Conservation (phyloP, 2,329 filamentous ascomycete species). For the Penicillium paneum region DNA sequence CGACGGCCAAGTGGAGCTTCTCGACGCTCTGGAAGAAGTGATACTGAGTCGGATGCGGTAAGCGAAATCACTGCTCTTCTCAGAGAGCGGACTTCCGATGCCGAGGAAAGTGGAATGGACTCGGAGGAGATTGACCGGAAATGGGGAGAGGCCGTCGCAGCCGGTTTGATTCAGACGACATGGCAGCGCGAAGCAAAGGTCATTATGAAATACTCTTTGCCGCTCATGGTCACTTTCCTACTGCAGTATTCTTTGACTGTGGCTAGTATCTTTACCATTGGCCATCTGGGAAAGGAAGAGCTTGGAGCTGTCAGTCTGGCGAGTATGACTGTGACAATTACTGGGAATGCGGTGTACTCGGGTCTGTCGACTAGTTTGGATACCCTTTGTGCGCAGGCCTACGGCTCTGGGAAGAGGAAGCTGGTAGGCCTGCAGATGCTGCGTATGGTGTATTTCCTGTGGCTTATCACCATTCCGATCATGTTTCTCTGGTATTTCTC, state of each 20-base stretch:
- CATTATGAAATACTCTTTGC: constrained; percentile 66
- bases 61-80: constrained; percentile 52
- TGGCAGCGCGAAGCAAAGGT: constrained; percentile 89
- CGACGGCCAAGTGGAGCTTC: constrained; percentile 12
- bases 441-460: constrained; percentile 75
- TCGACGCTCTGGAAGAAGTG: constrained; percentile 5
- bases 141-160: constrained; percentile 80
- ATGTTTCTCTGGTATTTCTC: constrained; percentile 67
- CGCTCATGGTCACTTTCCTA: constrained; percentile 70
- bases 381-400: constrained; percentile 90
- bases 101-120: constrained; percentile 49
- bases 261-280: constrained; percentile 74
- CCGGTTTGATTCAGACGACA: constrained; percentile 79
- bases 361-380: constrained; percentile 88
- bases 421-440: constrained; percentile 82
- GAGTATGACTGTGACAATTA: constrained; percentile 78
- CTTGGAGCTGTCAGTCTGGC: constrained; percentile 65
- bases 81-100: constrained; percentile 20
- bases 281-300: constrained; percentile 68
- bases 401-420: constrained; percentile 84
- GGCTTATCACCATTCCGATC: constrained; percentile 69
- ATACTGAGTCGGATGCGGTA: constrained; percentile 8
- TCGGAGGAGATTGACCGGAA: constrained; percentile 64
- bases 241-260: constrained; percentile 84
- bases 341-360: constrained; percentile 72